Conservation (phyloP, 2,329 filamentous ascomycete genomes). For the Neurospora sp. region DNA sequence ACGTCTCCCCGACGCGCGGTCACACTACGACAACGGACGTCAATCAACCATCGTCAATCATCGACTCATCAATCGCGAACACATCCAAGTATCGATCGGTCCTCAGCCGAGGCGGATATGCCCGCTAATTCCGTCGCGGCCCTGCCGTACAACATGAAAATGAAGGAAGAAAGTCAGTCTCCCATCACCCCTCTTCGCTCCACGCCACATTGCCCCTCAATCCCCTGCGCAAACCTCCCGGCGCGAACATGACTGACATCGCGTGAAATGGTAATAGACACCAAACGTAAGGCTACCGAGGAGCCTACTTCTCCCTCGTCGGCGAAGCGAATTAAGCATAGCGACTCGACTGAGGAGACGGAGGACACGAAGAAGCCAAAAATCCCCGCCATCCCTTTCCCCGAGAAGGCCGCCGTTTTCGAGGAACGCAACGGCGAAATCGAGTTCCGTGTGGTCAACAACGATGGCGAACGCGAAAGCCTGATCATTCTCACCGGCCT, state of each 20-base stretch:
- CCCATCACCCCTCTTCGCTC: background rate
- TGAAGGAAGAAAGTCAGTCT: slow-evolving; percentile 20
- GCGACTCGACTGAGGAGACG: slow-evolving; percentile 29
- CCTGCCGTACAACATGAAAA: slow-evolving; percentile 9
- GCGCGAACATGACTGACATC: background rate
- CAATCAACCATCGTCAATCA: background rate
- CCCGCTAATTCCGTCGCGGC: slow-evolving; percentile 5
- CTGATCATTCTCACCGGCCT: slow-evolving; percentile 90
- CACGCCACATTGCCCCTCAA: background rate
- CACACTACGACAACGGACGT: background rate
- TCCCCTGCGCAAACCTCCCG: background rate
- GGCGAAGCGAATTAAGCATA: slow-evolving; percentile 54
- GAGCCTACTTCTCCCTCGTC: slow-evolving; percentile 52
- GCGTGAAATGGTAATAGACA: slow-evolving; percentile 26
- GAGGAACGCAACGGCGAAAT: slow-evolving; percentile 93
- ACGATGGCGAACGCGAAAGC: slow-evolving; percentile 78
- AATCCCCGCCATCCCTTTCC: slow-evolving; percentile 65
- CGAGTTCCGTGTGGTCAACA: slow-evolving; percentile 96
- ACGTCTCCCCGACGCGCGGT: background rate
- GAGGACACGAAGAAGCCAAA: slow-evolving; percentile 40
- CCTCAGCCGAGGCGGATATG: background rate
- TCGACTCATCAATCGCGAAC: background rate
- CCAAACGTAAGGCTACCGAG: slow-evolving; percentile 65
- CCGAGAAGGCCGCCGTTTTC: slow-evolving; percentile 84
- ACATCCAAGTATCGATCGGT: background rate